A percentile compares a stretch with the other conserved stretches of the same genome.
These are phyloP conservation scores for Hypoxylon sp. DNA, from an alignment of 2,329 filamentous ascomycete species.

Conservation along the genomic window DNA sequence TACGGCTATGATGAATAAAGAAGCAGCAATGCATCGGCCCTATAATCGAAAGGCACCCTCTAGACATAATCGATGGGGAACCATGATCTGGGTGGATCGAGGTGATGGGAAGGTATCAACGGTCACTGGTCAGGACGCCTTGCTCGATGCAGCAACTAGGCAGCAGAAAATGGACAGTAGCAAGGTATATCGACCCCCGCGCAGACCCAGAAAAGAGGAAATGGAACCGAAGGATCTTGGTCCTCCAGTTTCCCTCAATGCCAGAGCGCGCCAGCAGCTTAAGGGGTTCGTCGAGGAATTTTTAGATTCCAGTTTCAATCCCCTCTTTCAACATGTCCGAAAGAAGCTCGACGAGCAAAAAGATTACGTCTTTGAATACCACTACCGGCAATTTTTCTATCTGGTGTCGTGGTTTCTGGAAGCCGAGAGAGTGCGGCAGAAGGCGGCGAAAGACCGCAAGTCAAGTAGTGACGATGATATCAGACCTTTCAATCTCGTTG, in stretches of 20 bases:
- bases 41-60: constrained; percentile 85
- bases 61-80: constrained; percentile 93
- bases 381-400: constrained; percentile 91
- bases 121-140: constrained; percentile 88
- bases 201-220: constrained; percentile 72
- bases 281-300: constrained; percentile 92
- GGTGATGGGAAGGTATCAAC: constrained; percentile 88
- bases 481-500: constrained; percentile 88
- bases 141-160: constrained; percentile 79
- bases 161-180: constrained; percentile 90
- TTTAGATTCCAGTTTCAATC: constrained; percentile 95
- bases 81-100: constrained; percentile 96
- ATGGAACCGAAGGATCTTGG: constrained; percentile 83
- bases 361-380: constrained; percentile 82
- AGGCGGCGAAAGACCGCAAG: constrained; percentile 65
- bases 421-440: constrained; percentile 82
- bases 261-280: constrained; percentile 81
- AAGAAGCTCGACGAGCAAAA: constrained; percentile 93
- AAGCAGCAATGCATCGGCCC: constrained; percentile 84
- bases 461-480: constrained; percentile 65
- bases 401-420: constrained; percentile 92
- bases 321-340: constrained; percentile 85
- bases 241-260: constrained; percentile 77
- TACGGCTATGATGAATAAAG: constrained; percentile 81
- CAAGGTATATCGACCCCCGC: constrained; percentile 91